phyloP scores from a whole-genome alignment of 495 filamentous ascomycete species.

The Neurospora sp. region DNA sequence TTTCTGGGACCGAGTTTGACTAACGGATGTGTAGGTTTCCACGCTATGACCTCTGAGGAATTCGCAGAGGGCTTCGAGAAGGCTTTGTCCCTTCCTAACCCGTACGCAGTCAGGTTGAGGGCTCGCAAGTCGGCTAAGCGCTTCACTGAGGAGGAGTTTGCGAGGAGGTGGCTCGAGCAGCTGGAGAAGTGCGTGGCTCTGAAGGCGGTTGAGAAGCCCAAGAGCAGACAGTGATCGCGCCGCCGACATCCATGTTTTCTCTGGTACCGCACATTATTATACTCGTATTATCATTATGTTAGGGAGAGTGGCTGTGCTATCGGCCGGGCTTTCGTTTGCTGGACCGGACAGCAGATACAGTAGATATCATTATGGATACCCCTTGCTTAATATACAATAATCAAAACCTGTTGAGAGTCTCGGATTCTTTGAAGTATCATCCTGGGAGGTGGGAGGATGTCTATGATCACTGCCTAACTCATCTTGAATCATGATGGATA shows the following conservation, averaged over 20 bases:
- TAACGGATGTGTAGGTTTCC: slow-evolving; percentile 54
- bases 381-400: background rate
- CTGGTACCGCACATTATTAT: background rate
- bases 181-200: slow-evolving; percentile 56
- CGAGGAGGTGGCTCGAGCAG: slow-evolving; percentile 58
- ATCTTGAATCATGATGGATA: background rate
- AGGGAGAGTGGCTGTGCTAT: background rate
- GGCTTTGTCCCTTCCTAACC: slow-evolving; percentile 54
- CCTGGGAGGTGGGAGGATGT: background rate
- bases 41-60: slow-evolving; percentile 62
- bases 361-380: background rate
- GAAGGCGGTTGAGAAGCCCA: slow-evolving; percentile 4
- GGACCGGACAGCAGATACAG: background rate
- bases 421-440: background rate
- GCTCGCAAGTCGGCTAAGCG: slow-evolving; percentile 66
- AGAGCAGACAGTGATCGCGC: background rate
- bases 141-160: slow-evolving; percentile 85
- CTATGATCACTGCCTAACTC: background rate
- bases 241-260: background rate
- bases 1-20: background rate
- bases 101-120: slow-evolving; percentile 59
- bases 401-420: too few species aligned
- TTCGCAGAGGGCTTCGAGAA: slow-evolving; percentile 72
- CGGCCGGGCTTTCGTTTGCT: background rate
- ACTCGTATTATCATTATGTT: background rate